These are phyloP conservation scores for Symmetrospora coprosmae DNA, from an alignment of 768 basidiomycete species.

Conservation along the genomic window DNA sequence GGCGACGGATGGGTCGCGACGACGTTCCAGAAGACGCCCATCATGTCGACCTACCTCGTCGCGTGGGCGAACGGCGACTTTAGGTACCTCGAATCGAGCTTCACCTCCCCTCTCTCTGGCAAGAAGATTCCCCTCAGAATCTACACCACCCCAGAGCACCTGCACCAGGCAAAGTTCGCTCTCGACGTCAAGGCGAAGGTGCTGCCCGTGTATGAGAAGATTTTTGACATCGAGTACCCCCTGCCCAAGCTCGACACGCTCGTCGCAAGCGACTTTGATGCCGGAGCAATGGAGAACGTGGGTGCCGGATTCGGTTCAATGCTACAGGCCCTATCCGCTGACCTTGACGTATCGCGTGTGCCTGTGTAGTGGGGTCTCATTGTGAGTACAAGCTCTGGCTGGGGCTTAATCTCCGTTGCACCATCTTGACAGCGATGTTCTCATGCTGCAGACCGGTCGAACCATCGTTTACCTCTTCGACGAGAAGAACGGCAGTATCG, in stretches of 20 bases:
- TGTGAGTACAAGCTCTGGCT: slow-evolving; percentile 41
- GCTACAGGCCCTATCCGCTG: background rate
- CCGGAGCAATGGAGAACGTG: slow-evolving; percentile 63
- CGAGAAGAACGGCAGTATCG: slow-evolving; percentile 55
- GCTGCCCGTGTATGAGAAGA: slow-evolving; percentile 75
- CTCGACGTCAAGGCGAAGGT: slow-evolving; percentile 69
- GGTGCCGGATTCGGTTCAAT: slow-evolving; percentile 36
- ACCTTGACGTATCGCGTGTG: background rate
- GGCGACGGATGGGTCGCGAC: slow-evolving; percentile 61
- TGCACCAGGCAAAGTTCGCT: slow-evolving; percentile 68
- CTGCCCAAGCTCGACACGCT: slow-evolving; percentile 89
- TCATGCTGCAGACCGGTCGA: slow-evolving; percentile 79
- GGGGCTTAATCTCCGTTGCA: background rate
- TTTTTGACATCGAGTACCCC: slow-evolving; percentile 84
- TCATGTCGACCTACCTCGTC: slow-evolving; percentile 32
- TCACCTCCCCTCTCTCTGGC: slow-evolving; percentile 63
- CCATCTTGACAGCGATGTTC: background rate
- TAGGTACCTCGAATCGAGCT: slow-evolving; percentile 55
- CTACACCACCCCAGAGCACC: slow-evolving; percentile 67
- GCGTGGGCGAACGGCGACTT: slow-evolving; percentile 48
- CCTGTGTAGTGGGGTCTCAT: background rate
- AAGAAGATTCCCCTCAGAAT: slow-evolving; percentile 68
- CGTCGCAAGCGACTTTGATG: slow-evolving; percentile 77
- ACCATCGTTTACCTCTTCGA: slow-evolving; percentile 69
- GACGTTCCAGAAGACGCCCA: slow-evolving; percentile 62